phyloP scores from a whole-genome alignment of 768 basidiomycete species.

The Mycena rebaudengoi region DNA sequence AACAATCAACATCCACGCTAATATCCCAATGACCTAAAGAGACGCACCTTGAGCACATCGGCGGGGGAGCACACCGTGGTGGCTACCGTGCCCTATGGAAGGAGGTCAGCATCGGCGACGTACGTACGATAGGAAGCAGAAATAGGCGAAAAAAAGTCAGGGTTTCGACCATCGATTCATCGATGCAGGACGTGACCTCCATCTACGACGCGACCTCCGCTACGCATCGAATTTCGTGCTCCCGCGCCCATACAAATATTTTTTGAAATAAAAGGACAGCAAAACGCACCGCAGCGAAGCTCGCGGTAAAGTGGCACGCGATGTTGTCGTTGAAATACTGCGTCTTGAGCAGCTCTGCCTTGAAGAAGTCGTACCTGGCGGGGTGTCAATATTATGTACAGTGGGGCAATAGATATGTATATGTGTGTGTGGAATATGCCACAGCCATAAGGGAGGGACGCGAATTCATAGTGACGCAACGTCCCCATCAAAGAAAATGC shows the following conservation, averaged over 20 bases:
- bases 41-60: conserved; percentile 77
- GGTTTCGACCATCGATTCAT: too few relatives aligned
- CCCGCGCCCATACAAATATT: too few relatives aligned
- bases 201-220: too few relatives aligned
- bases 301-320: conserved; percentile 82
- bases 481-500: too few relatives aligned
- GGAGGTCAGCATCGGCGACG: too few relatives aligned
- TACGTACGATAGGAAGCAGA: too few relatives aligned
- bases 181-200: too few relatives aligned
- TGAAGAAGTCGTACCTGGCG: conserved; percentile 89
- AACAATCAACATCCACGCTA: background rate
- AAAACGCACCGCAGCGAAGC: conserved; percentile 78
- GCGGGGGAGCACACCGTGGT: conserved; percentile 91
- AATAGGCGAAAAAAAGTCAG: too few relatives aligned
- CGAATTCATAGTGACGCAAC: too few relatives aligned
- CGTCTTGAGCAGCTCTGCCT: conserved; percentile 79
- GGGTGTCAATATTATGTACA: background rate
- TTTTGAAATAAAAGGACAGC: background rate
- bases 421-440: too few relatives aligned
- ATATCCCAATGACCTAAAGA: background rate
- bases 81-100: conserved; percentile 88
- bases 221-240: too few relatives aligned
- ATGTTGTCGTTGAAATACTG: conserved; percentile 85
- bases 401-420: background rate
- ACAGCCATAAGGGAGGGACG: too few relatives aligned